Percentiles rank a stretch among this genome's conserved stretches.
phyloP scores from a whole-genome alignment of 1,139 yeast species.

The Debaryomyces nepalensis region DNA sequence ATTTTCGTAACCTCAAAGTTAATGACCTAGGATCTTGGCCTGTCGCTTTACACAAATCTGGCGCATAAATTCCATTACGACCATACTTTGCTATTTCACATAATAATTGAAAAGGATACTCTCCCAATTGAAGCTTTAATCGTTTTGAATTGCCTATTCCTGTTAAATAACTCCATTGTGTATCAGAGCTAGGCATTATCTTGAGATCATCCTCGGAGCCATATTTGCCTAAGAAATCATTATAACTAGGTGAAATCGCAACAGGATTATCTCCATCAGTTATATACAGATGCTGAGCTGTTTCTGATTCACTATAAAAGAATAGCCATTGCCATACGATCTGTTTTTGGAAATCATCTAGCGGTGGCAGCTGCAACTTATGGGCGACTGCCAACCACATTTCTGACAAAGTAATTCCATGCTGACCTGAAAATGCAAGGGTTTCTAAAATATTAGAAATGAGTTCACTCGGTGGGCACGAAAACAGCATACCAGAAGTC shows the following conservation, averaged over 20 bases:
- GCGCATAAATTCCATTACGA: slow-evolving; percentile 59
- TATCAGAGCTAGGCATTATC: slow-evolving; percentile 41
- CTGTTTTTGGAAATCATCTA: slow-evolving; percentile 43
- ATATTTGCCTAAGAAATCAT: slow-evolving; percentile 23
- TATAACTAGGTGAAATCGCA: slow-evolving; percentile 26
- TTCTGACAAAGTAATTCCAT: slow-evolving; percentile 35
- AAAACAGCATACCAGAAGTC: slow-evolving; percentile 23
- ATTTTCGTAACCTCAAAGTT: slow-evolving; percentile 60
- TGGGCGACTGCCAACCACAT: slow-evolving; percentile 34
- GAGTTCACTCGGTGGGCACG: slow-evolving; percentile 36
- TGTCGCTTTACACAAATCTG: slow-evolving; percentile 57
- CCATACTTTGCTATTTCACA: slow-evolving; percentile 60
- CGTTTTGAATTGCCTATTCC: slow-evolving; percentile 42
- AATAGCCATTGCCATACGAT: slow-evolving; percentile 49
- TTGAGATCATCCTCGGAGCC: slow-evolving; percentile 25
- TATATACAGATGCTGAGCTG: slow-evolving; percentile 23
- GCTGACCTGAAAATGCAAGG: slow-evolving; percentile 43
- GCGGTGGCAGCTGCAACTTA: slow-evolving; percentile 23
- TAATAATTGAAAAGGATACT: slow-evolving; percentile 45
- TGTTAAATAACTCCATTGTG: slow-evolving; percentile 48
- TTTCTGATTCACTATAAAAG: slow-evolving; percentile 26
- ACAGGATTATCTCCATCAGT: slow-evolving; percentile 22
- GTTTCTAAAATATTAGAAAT: slow-evolving; percentile 33
- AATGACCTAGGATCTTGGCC: slow-evolving; percentile 76
- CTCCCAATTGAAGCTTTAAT: slow-evolving; percentile 41